Evolutionary conservation across 768 basidiomycete genomes (phyloP).

Genomic region (Leccinum ochraceum): DNA sequence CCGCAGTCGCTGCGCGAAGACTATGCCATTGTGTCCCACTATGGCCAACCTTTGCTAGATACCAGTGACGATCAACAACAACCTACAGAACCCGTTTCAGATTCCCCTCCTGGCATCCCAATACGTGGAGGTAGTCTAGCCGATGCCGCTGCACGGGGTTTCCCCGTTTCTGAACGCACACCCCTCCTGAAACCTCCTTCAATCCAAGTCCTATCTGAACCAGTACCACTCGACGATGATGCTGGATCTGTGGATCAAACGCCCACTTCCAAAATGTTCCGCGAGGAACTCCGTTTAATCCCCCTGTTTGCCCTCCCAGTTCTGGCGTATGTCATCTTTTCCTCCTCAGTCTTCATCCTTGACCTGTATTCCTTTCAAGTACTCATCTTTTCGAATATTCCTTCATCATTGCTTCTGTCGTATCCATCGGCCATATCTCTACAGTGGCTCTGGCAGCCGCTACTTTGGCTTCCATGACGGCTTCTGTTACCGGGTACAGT

Average conservation of each 20-base stretch:
- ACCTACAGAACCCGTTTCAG: constrained; percentile 5
- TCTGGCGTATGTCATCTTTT: constrained; percentile 53
- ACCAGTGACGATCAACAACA: constrained; percentile 42
- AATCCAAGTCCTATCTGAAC: constrained; percentile 59
- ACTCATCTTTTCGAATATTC: constrained; percentile 85
- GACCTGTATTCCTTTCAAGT: constrained; percentile 36
- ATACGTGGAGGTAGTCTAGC: constrained; percentile 13
- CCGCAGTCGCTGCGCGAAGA: constrained; percentile 58
- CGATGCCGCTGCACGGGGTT: not conserved
- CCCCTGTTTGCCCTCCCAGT: constrained; percentile 68
- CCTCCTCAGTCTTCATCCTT: not conserved
- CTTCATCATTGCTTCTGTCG: constrained; percentile 77
- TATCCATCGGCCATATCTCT: constrained; percentile 89
- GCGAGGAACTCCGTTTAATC: constrained; percentile 62
- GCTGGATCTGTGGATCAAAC: constrained; percentile 18
- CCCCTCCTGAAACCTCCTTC: constrained; percentile 52
- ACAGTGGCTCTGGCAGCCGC: constrained; percentile 88
- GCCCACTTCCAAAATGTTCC: constrained; percentile 38
- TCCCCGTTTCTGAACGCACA: constrained; percentile 47
- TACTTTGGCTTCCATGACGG: constrained; percentile 73
- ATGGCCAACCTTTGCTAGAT: constrained; percentile 35
- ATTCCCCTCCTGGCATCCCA: constrained; percentile 21
- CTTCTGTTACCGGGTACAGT: constrained; percentile 54
- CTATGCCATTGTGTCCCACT: constrained; percentile 61
- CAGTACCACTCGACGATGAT: constrained; percentile 31